Conservation (phyloP, 2,329 filamentous ascomycete species). For the Hymenoscyphus linearis region DNA sequence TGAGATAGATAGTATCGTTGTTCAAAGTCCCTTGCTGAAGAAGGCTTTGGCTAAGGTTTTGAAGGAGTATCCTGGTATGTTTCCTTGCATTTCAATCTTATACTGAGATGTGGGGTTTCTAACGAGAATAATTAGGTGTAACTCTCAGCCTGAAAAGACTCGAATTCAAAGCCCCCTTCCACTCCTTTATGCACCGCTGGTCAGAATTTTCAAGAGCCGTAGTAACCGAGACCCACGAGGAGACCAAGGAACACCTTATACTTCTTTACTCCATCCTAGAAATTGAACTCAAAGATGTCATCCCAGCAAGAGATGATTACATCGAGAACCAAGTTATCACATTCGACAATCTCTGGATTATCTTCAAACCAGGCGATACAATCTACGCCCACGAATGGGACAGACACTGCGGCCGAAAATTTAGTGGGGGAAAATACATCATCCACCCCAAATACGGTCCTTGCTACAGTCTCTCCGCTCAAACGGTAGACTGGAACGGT, state of each 20-base stretch:
- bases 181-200: constrained; percentile 64
- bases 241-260: constrained; percentile 42
- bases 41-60: constrained; percentile 30
- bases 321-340: constrained; percentile 48
- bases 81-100: not conserved
- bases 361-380: constrained; percentile 44
- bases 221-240: constrained; percentile 38
- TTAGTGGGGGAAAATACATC: constrained; percentile 29
- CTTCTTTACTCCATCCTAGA: constrained; percentile 44
- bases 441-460: constrained; percentile 31
- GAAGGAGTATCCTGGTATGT: constrained; percentile 26
- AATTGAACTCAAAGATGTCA: constrained; percentile 45
- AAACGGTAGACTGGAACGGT: constrained; percentile 43
- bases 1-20: constrained; percentile 30
- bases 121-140: constrained; percentile 38
- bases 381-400: constrained; percentile 39
- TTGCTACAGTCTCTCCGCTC: not conserved
- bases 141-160: constrained; percentile 54
- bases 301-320: constrained; percentile 46
- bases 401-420: constrained; percentile 35
- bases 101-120: constrained; percentile 2
- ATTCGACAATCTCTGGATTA: constrained; percentile 48
- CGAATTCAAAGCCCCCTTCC: constrained; percentile 55
- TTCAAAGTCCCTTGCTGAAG: constrained; percentile 33
- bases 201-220: constrained; percentile 39